These are phyloP conservation scores for Cordyceps militaris DNA, from an alignment of 2,329 filamentous ascomycete genomes.

Conservation along the genomic window DNA sequence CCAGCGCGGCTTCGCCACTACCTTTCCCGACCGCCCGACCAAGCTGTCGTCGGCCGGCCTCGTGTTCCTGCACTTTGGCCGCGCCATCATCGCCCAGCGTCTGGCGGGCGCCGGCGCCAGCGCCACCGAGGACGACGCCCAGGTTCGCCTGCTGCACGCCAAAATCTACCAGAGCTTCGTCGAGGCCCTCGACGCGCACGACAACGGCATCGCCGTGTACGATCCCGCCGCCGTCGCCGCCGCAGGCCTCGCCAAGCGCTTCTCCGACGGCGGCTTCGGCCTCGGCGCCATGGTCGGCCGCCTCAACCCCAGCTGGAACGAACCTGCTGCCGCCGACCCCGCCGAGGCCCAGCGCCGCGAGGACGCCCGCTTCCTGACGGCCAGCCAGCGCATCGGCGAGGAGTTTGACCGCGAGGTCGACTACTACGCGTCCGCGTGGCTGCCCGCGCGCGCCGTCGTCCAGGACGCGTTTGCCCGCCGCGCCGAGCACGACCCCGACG, in stretches of 20 bases:
- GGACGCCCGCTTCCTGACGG: slow-evolving; percentile 70
- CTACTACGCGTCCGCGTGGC: slow-evolving; percentile 70
- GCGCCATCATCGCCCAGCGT: slow-evolving; percentile 63
- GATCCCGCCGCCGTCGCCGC: slow-evolving; percentile 62
- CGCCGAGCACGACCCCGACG: slow-evolving; percentile 59
- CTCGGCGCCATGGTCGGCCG: slow-evolving; percentile 78
- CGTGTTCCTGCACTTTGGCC: slow-evolving; percentile 93
- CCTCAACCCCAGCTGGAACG: slow-evolving; percentile 76
- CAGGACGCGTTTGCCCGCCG: slow-evolving; percentile 67
- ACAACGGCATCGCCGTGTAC: slow-evolving; percentile 86
- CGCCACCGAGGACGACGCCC: slow-evolving; percentile 45
- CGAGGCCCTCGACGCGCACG: slow-evolving; percentile 94
- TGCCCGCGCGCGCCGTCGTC: slow-evolving; percentile 78
- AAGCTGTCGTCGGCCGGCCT: slow-evolving; percentile 92
- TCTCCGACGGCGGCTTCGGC: slow-evolving; percentile 74
- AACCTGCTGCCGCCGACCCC: slow-evolving; percentile 46
- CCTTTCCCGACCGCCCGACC: slow-evolving; percentile 75
- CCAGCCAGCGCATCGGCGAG: slow-evolving; percentile 78
- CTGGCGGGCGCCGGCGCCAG: slow-evolving; percentile 41
- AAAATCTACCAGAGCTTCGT: slow-evolving; percentile 93
- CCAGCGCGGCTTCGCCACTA: slow-evolving; percentile 81
- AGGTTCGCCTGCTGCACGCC: slow-evolving; percentile 69
- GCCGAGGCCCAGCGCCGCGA: slow-evolving; percentile 49
- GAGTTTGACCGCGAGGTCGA: slow-evolving; percentile 78
- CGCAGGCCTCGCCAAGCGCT: slow-evolving; percentile 73